Evolutionary conservation across 106 monocot species (phyloP), one percentile per base, ranked within the genome.

Genomic region (Narthecium ossifragum): DNA sequence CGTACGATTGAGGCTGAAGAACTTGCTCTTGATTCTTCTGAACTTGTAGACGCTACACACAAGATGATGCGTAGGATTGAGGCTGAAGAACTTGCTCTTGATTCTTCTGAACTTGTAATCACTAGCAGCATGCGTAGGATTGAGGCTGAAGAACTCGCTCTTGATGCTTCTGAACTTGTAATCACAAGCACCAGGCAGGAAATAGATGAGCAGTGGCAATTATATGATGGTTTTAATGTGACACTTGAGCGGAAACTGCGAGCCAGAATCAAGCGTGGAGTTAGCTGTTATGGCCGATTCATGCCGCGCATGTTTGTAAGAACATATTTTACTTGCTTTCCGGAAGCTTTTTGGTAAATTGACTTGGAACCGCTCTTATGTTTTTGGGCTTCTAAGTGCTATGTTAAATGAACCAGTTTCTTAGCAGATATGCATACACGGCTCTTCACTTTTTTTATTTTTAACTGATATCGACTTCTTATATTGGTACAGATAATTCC

Each of bases 301-400:
- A 96, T 90, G 96, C 90, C 96, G 46, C 85, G 96, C 49, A 90
- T 86, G 83, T 52, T 78, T 68, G 96, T 96, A 77, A 90, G 89
- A 86, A 72, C 49, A 64, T 57, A 9, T 49, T 32, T 23, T 51
- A 5, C 14, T 12, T n/a, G n/a, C n/a, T n/a, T n/a, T n/a, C n/a
- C n/a, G n/a, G n/a, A n/a, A n/a, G n/a, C n/a, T n/a, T n/a, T n/a
- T n/a, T n/a, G n/a, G n/a, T n/a, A n/a, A n/a, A n/a, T n/a, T n/a
- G n/a, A n/a, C n/a, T n/a, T n/a, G n/a, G n/a, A n/a, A n/a, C n/a
- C n/a, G n/a, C n/a, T n/a, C n/a, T n/a, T n/a, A n/a, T n/a, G n/a
- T n/a, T n/a, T n/a, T n/a, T n/a, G n/a, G n/a, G n/a, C n/a, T n/a
- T n/a, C n/a, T n/a, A n/a, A n/a, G n/a, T n/a, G n/a, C n/a, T n/a